Evolutionary conservation across 169 alveolate genomes (phyloP), one percentile per base, ranked within the genome.

Genomic region (Plasmodium coatneyi): DNA sequence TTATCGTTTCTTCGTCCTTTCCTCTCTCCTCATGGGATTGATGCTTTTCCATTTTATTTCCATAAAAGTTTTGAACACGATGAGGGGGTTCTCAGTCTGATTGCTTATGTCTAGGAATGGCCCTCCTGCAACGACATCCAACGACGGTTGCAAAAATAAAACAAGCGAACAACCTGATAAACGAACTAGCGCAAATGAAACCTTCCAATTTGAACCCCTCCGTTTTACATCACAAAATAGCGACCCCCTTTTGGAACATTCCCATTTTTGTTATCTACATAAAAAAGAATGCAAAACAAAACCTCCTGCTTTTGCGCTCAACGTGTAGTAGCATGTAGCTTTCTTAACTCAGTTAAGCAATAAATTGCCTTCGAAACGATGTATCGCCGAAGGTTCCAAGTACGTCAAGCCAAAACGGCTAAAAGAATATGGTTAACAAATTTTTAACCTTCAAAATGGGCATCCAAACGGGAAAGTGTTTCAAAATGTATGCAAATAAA

Each of bases 21-120:
- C 19, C 52, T 30, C 66, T 56, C 60, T 82, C 49, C 76, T 90
- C 78, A 49, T 49, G 22, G 30, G 28, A 86, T 71, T 7, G 56
- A 49, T 54, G 41, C 56, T 36, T 79, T 30, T 83, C 78, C 82
- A 70, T 83, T 83, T 83, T 83, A 78, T 30, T 71, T 14, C 34
- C 76, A 66, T 22, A 66, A 25, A 66, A 66, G 22, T 6, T 25
- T 36, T 22, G 36, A 9, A 32, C 41, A 66, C 14, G 36, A 7
- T 66, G 30, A 66, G 41, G 76, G 14, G 9, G 0, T 66, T 25
- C 39, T 66, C 76, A 19, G 36, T 66, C 14, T 66, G 9, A 14
- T 66, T 66, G 30, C 34, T 10, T 66, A 25, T 25, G 76, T 28
- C 76, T 66, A 28, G 76, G 76, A 66, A 25, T 66, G 32, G 12